phyloP scores from a whole-genome alignment of 2,329 filamentous ascomycete species.

The Microsporum ferrugineum region DNA sequence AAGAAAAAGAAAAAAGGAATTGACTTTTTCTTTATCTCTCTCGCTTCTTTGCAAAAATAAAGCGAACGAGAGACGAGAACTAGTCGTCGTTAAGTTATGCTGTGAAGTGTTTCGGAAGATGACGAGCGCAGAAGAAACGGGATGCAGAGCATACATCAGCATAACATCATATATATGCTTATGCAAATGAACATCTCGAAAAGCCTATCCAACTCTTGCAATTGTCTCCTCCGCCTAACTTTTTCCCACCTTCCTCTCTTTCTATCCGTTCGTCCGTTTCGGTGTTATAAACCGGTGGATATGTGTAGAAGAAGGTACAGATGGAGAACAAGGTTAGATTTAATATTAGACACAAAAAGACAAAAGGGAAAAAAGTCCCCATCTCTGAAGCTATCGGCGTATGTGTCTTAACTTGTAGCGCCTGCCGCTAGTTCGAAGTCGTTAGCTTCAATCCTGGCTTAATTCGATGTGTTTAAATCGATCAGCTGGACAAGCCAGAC shows the following conservation, averaged over 20 bases:
- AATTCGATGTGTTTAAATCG: background rate
- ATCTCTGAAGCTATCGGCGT: background rate
- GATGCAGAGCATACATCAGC: no score
- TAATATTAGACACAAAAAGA: background rate
- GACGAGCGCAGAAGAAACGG: no score
- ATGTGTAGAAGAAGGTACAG: background rate
- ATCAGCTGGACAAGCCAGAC: background rate
- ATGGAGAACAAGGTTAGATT: background rate
- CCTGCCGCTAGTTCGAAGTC: background rate
- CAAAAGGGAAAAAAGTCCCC: background rate
- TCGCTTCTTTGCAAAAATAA: background rate
- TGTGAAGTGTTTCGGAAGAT: no score
- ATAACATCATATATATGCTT: no score
- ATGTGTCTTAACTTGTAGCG: background rate
- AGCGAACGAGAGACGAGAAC: background rate
- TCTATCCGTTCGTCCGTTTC: background rate
- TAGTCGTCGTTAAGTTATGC: no score
- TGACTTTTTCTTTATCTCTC: background rate
- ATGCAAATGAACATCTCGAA: no score
- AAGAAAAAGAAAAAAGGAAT: background rate
- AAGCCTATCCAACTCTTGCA: no score
- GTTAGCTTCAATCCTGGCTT: background rate
- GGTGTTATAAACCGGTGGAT: background rate
- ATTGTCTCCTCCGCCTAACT: no score
- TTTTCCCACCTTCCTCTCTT: no score